Evolutionary conservation across 225 moss, liverwort and hornwort genomes (phyloP).

Genomic region (Anthoceros angustus): DNA sequence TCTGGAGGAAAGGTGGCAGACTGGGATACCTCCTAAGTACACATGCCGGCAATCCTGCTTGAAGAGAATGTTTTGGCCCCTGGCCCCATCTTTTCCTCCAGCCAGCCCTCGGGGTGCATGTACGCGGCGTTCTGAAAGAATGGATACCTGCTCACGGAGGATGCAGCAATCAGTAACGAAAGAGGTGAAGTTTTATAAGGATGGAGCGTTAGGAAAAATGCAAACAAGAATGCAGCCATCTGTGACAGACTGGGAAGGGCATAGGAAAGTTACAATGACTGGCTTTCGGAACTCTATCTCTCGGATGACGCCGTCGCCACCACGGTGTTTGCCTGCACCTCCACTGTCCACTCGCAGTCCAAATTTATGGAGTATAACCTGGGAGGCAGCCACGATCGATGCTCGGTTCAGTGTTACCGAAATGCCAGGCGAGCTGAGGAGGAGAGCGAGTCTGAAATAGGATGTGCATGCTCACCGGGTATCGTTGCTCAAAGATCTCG

Average conservation of each 20-base stretch:
- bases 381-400: background rate
- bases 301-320: constrained; percentile 71
- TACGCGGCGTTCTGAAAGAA: constrained; percentile 85
- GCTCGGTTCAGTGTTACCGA: background rate
- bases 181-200: background rate
- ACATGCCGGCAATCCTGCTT: constrained; percentile 64
- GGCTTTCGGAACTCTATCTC: constrained; percentile 82
- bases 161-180: background rate
- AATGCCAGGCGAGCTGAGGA: constrained; percentile 20
- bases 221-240: no score
- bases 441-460: background rate
- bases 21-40: constrained; percentile 48
- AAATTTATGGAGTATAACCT: constrained; percentile 40
- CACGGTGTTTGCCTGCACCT: constrained; percentile 66
- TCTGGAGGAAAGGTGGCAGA: background rate
- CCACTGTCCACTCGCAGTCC: constrained; percentile 72
- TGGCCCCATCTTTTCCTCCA: constrained; percentile 63
- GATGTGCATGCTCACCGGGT: constrained; percentile 38
- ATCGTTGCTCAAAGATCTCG: constrained; percentile 95
- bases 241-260: no score
- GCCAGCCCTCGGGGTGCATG: constrained; percentile 77
- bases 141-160: constrained; percentile 35
- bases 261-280: constrained; percentile 43
- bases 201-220: no score
- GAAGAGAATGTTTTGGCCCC: constrained; percentile 61